Percentiles rank a stretch among this genome's conserved stretches.
phyloP scores from a whole-genome alignment of 306 rosid species.

The Amphicarpaea edgeworthii region DNA sequence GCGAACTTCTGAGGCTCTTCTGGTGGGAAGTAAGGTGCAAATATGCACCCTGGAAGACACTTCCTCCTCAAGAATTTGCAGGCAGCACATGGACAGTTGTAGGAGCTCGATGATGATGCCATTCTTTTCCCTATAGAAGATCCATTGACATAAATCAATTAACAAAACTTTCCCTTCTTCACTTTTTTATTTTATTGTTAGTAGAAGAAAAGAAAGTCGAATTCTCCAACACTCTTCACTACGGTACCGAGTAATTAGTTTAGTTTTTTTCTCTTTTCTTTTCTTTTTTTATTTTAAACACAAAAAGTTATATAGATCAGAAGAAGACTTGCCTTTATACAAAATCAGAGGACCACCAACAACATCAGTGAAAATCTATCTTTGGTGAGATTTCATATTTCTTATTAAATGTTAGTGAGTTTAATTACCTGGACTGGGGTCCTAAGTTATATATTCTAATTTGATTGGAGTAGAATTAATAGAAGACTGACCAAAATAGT shows the following conservation, averaged over 20 bases:
- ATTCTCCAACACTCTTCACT: no score
- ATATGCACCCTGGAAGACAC: conserved; percentile 92
- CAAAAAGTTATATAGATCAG: neutral
- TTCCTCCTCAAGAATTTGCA: conserved; percentile 94
- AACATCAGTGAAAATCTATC: neutral
- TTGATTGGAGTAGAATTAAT: neutral
- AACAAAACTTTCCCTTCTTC: conserved; percentile 25
- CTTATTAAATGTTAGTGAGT: neutral
- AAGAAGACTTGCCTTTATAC: neutral
- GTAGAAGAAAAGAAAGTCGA: no score
- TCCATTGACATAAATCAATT: neutral
- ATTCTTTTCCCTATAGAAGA: conserved; percentile 41
- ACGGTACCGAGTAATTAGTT: no score
- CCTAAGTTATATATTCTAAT: neutral
- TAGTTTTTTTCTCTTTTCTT: neutral
- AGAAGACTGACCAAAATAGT: conserved; percentile 15
- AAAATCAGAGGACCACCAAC: conserved; percentile 9
- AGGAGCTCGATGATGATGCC: conserved; percentile 79
- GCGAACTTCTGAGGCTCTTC: conserved; percentile 96
- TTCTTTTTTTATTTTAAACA: neutral
- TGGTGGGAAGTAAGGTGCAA: conserved; percentile 96
- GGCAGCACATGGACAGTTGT: conserved; percentile 95
- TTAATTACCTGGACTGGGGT: neutral
- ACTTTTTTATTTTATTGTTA: no score
- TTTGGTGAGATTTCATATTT: neutral